Evolutionary conservation across 192 early-diverging fungal species (phyloP), one percentile per base, ranked within the genome.

Genomic region (Jimgerdemannia lactiflua): DNA sequence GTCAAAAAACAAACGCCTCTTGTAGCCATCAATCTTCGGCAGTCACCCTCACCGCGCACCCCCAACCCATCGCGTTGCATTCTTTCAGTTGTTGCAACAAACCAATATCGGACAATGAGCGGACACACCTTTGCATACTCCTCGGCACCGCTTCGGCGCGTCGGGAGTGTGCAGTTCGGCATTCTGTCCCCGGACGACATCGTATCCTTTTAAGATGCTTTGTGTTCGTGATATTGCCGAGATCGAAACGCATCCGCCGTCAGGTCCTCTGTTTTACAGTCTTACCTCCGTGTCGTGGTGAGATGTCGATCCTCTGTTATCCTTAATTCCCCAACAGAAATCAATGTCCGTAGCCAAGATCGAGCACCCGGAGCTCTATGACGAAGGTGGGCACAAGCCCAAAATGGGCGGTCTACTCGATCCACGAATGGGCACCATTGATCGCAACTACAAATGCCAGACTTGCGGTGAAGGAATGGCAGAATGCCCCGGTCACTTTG

Each of bases 401-500:
- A 95, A 94, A 85, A 82, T 85, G 17, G 93, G 94, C 39, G 98
- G 98, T 70, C 83, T 98, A 59, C 81, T 96, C 41, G 98, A 99
- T 81, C 91, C 95, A 65, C 89, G 96, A 42, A 92, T 99, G 93
- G 98, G 98, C 43, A 98, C 98, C 17, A 95, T 97, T 75, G 96
- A 99, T 81, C 92, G 95, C 73, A 96, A 96, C 79, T 96, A 95
- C 88, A 96, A 95, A 84, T 99, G 98, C 80, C 92, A 93, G 74
- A 98, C 98, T 8, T 99, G 98, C 83, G 92, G 92, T 69, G 95
- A 97, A 77, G 93, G 92, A 78, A 97, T 96, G 95, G 89, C 90
- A 18, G 93, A 96, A 77, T 99, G 98, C 80, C 95, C 95, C 65
- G 97, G 98, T 68, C 98, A 99, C 82, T 99, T 99, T 90, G 98